Evolutionary conservation across 176 grass and related monocot genomes (phyloP).

Genomic region (Cymbopogon citratus): DNA sequence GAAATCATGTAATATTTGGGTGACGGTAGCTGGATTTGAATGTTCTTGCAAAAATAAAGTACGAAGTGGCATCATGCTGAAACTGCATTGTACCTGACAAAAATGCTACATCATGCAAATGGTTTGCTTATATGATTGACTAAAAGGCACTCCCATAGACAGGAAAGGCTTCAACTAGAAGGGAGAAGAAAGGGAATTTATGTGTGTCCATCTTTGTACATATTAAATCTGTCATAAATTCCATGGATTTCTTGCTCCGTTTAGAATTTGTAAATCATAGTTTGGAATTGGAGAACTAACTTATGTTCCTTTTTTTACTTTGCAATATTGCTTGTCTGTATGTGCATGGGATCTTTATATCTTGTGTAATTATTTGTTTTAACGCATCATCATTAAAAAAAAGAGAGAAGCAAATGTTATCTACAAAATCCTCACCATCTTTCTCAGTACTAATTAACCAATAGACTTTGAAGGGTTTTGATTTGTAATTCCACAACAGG

Average conservation of each 20-base stretch:
- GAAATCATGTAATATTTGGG: background rate
- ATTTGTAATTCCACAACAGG: background rate
- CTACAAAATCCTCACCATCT: conserved; percentile 5
- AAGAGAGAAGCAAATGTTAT: background rate
- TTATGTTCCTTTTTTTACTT: background rate
- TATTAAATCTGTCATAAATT: background rate
- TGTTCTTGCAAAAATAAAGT: background rate
- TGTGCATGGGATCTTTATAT: background rate
- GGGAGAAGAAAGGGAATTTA: too few relatives aligned
- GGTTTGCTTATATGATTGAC: background rate
- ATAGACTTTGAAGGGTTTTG: background rate
- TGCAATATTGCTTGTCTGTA: background rate
- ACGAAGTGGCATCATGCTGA: background rate
- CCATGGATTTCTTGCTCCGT: background rate
- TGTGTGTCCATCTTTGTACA: background rate
- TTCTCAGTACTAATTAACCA: background rate
- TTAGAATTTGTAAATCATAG: background rate
- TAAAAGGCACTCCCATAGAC: too few relatives aligned
- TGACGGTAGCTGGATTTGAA: background rate
- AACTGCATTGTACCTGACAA: background rate
- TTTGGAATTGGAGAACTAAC: background rate
- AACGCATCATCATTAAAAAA: background rate
- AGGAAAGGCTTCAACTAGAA: too few relatives aligned
- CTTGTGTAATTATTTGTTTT: background rate
- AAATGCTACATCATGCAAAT: background rate